phyloP scores from a whole-genome alignment of 345 rosid genomes.

The Syzygium jambos region DNA sequence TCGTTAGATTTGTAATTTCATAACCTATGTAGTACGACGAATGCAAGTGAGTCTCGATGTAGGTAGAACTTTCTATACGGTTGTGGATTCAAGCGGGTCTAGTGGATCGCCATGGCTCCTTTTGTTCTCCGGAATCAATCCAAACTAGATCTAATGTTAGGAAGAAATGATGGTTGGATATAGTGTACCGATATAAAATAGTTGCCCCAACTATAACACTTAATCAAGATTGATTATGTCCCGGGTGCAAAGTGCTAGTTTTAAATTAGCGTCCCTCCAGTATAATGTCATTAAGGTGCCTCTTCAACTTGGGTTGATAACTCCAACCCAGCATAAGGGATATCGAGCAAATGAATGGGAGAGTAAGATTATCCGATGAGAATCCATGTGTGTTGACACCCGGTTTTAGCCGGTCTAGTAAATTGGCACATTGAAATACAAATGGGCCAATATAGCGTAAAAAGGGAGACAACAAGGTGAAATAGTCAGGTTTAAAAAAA shows the following conservation, averaged over 20 bases:
- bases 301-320: background rate
- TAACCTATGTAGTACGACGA: background rate
- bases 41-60: background rate
- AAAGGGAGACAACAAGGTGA: too few relatives aligned
- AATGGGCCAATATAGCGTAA: too few relatives aligned
- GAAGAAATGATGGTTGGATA: background rate
- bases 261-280: background rate
- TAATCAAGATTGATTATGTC: background rate
- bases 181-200: background rate
- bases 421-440: too few relatives aligned
- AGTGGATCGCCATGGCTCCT: background rate
- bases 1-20: background rate
- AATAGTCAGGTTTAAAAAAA: too few relatives aligned
- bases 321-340: background rate
- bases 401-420: too few relatives aligned
- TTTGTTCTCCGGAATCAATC: background rate
- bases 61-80: background rate
- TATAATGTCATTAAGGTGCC: background rate
- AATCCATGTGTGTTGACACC: background rate
- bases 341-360: background rate
- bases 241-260: background rate
- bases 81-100: background rate
- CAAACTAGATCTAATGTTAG: background rate
- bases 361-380: background rate
- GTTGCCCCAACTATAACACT: background rate